A percentile compares a stretch with the other conserved stretches of the same genome.
Evolutionary conservation across 257 asterid species (phyloP).

Genomic region (Osmanthus fragrans): DNA sequence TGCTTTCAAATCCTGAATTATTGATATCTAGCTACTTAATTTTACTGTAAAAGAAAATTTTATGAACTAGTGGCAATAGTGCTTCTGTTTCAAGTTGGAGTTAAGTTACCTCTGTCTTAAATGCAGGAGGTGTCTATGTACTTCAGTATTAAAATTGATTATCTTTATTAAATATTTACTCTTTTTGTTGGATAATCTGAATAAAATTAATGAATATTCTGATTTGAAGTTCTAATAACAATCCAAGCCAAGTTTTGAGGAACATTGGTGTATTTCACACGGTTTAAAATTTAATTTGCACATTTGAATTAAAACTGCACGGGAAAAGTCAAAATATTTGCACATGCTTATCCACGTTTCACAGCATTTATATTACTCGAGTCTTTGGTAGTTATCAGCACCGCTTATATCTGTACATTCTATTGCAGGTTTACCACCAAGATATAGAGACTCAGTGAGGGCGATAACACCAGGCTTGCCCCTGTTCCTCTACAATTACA

Average conservation of each 20-base stretch:
- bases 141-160: not conserved
- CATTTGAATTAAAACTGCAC: not conserved
- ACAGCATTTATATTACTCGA: not conserved
- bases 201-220: not conserved
- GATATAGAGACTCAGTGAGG: conserved; percentile 96
- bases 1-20: not conserved
- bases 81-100: not conserved
- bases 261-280: not conserved
- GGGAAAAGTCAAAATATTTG: not conserved
- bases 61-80: not conserved
- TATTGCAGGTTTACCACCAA: conserved; percentile 85
- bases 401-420: conserved; percentile 3
- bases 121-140: no score
- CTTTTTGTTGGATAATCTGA: not conserved
- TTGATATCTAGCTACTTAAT: not conserved
- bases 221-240: not conserved
- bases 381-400: not conserved
- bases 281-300: not conserved
- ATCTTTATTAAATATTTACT: no score
- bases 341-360: not conserved
- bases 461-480: conserved; percentile 98
- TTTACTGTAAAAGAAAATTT: not conserved
- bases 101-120: not conserved
- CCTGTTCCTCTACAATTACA: conserved; percentile 82
- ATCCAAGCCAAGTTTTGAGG: not conserved